Evolutionary conservation across 106 monocot species (phyloP), one percentile per base, ranked within the genome.

Genomic region (Dendrobium chrysotoxum): DNA sequence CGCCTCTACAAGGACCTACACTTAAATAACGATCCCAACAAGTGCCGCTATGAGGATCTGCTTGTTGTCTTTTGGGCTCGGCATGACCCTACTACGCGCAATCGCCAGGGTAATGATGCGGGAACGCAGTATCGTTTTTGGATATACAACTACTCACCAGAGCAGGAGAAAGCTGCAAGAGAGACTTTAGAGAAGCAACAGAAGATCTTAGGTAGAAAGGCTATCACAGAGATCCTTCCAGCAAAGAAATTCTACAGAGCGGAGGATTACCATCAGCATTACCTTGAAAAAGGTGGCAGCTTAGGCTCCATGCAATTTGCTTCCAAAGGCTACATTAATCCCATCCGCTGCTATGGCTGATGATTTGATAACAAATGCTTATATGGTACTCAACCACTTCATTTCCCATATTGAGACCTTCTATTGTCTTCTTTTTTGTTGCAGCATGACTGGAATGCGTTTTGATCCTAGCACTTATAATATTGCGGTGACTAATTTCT

Each of bases 181-280:
- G 88, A 90, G 55, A 86, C 86, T 35, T 17, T 90, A 76, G 88
- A 88, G 86, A 73, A 53, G 53, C 83, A 85, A 25, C 86, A 90
- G 90, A 81, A 88, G 35, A 47, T 7, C 41, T 41, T 93, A 76
- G 82, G 82, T 61, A 80, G 85, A 77, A 83, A 86, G 80, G 88
- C 90, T 47, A 85, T 93, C 17, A 93, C 93, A 1, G 93, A 93
- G 81, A 90, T 93, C 74, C 93, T 93, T 44, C 93, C 90, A 7
- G 88, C 93, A 21, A 88, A 86, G 76, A 90, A 87, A 61, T 90
- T 87, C 77, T 90, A 93, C 81, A 25, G 78, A 18, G 93, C 93
- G 0, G 93, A 90, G 83, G 93, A 90, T 75, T 90, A 93, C 85
- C 93, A 93, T 65, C 93, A 93, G 88, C 93, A 90, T 77, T 90